Evolutionary conservation across 768 basidiomycete species (phyloP).

Genomic region (Psilocybe cyanescens): DNA sequence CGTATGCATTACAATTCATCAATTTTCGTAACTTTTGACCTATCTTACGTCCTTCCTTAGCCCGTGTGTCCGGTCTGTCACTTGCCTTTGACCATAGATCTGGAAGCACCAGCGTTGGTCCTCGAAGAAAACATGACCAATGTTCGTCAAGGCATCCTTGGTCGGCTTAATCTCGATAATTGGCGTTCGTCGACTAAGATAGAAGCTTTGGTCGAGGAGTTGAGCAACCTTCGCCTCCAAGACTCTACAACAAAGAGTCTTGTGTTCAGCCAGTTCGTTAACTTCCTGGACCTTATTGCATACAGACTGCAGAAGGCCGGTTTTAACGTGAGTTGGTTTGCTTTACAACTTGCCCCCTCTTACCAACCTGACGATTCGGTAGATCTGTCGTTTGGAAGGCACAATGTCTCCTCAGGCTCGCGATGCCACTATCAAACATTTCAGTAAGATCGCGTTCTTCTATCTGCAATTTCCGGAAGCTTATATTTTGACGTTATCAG

Average conservation of each 20-base stretch:
- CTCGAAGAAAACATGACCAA: conserved; percentile 59
- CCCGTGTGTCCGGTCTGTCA: conserved; percentile 97
- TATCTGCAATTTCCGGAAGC: not conserved
- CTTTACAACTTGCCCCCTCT: not conserved
- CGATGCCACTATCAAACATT: conserved; percentile 93
- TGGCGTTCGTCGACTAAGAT: conserved; percentile 99
- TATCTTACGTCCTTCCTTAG: conserved; percentile 36
- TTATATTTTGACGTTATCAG: conserved; percentile 35
- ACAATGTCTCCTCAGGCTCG: conserved; percentile 97
- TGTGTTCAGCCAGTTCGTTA: conserved; percentile 96
- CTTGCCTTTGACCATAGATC: conserved; percentile 87
- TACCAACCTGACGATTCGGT: conserved; percentile 34
- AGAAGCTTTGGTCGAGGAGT: conserved; percentile 93
- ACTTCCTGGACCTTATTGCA: conserved; percentile 91
- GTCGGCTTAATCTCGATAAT: conserved; percentile 82
- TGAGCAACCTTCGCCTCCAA: conserved; percentile 79
- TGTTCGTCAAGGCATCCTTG: conserved; percentile 89
- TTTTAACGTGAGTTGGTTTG: conserved; percentile 64
- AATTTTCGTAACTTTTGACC: not conserved
- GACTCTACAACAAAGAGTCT: conserved; percentile 95
- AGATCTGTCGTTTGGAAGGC: conserved; percentile 95
- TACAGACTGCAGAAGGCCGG: conserved; percentile 91
- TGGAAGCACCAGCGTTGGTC: conserved; percentile 93
- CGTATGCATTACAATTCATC: conserved; percentile 40
- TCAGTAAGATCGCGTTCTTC: conserved; percentile 59